Conservation (phyloP, 2,329 filamentous ascomycete species). For the Paramyrothecium roridum region DNA sequence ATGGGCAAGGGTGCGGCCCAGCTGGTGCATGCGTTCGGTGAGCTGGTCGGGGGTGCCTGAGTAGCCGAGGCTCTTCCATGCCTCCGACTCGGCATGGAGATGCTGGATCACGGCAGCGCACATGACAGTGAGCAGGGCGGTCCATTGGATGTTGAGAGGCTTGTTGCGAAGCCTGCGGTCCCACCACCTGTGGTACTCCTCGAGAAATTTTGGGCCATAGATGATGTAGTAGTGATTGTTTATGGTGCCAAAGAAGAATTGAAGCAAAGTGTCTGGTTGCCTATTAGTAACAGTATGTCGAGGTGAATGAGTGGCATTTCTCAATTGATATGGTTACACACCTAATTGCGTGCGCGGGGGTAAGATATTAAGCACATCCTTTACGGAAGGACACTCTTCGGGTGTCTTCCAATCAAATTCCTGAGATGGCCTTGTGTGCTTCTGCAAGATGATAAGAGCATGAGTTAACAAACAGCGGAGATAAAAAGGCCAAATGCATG, state of each 20-base stretch:
- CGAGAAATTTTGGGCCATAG: constrained; percentile 22
- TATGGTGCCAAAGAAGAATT: constrained; percentile 23
- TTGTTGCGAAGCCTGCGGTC: constrained; percentile 11
- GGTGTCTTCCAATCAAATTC: constrained; percentile 3
- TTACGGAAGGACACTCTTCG: constrained; percentile 8
- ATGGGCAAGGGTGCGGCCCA: constrained; percentile 19
- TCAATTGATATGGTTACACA: constrained; percentile 5
- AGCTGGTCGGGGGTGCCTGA: constrained; percentile 9
- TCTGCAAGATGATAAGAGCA: background rate
- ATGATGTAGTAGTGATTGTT: constrained; percentile 31
- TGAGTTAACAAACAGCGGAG: too few relatives aligned
- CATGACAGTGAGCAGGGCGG: constrained; percentile 22
- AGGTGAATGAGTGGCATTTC: background rate
- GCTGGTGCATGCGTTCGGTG: constrained; percentile 19
- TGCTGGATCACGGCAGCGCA: constrained; percentile 26
- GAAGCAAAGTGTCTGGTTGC: constrained; percentile 20
- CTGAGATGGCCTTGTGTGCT: background rate
- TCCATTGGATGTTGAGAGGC: constrained; percentile 22
- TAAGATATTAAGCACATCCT: constrained; percentile 17
- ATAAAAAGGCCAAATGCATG: background rate
- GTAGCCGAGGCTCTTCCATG: background rate
- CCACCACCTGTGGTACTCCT: constrained; percentile 28
- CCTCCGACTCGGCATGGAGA: constrained; percentile 12
- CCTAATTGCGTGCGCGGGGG: constrained; percentile 21
- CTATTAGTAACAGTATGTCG: background rate